phyloP scores from a whole-genome alignment of 2,329 filamentous ascomycete genomes.

The Aspergillus terreus region DNA sequence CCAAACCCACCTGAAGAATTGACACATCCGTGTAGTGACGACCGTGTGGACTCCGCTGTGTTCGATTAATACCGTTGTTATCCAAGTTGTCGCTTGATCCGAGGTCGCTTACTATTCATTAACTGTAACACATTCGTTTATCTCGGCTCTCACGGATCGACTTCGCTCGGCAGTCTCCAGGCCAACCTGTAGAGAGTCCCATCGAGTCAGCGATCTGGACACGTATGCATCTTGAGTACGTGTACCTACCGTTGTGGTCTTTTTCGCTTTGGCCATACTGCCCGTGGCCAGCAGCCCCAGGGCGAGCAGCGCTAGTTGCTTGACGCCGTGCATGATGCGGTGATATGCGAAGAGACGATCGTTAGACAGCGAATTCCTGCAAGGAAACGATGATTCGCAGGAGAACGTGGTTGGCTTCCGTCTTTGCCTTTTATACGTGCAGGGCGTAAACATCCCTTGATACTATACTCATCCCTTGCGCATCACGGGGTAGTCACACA shows the following conservation, averaged over 20 bases:
- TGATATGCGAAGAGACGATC: neutral
- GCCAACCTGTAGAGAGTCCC: conserved; percentile 6
- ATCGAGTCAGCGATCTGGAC: neutral
- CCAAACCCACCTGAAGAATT: neutral
- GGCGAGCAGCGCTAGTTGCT: neutral
- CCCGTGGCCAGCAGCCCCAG: neutral
- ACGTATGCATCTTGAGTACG: neutral
- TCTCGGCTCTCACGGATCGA: conserved; percentile 2
- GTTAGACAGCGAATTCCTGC: too few species aligned
- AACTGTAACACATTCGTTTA: conserved; percentile 9
- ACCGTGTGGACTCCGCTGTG: neutral
- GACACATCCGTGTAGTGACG: neutral
- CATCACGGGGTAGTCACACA: neutral
- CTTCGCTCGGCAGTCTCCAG: conserved; percentile 10
- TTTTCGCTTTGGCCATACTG: neutral
- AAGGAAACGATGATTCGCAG: too few species aligned
- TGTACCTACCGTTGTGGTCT: neutral
- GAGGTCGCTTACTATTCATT: conserved; percentile 7
- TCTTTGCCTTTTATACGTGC: neutral
- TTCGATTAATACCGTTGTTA: neutral
- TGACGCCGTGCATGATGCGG: neutral
- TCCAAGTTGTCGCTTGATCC: neutral
- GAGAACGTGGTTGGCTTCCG: too few species aligned
- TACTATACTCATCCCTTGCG: neutral
- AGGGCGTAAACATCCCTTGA: neutral